phyloP scores from a whole-genome alignment of 2,329 filamentous ascomycete genomes.

The Xylogone sp. region DNA sequence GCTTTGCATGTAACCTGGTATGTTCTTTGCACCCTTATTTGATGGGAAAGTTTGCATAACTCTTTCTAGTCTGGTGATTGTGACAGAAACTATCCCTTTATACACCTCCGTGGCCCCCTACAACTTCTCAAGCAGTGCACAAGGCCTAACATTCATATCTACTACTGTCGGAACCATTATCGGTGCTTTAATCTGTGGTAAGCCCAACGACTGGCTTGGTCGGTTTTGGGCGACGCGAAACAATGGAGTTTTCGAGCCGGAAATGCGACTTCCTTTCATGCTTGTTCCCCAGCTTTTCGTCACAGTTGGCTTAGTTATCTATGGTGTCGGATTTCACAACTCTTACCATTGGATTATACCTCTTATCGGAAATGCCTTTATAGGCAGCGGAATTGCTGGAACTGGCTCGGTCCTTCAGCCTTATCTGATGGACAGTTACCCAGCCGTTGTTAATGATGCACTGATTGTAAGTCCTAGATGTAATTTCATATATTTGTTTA shows the following conservation, averaged over 20 bases:
- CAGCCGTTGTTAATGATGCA: background rate
- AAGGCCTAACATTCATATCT: background rate
- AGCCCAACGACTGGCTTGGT: background rate
- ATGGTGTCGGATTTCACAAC: background rate
- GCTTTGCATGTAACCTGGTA: no score
- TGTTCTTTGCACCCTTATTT: no score
- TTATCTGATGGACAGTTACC: constrained; percentile 32
- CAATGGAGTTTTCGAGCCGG: constrained; percentile 40
- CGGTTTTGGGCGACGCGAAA: constrained; percentile 31
- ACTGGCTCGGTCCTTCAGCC: constrained; percentile 39
- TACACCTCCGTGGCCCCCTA: no score
- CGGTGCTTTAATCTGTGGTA: background rate
- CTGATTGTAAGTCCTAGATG: background rate
- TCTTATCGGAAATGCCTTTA: background rate
- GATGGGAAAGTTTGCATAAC: no score
- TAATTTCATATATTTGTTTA: background rate
- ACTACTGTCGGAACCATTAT: background rate
- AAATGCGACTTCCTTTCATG: constrained; percentile 37
- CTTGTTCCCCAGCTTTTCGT: constrained; percentile 38
- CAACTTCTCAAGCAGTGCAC: background rate
- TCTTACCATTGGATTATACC: background rate
- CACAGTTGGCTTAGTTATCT: constrained; percentile 35
- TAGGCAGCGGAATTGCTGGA: constrained; percentile 35
- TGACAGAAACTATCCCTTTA: no score
- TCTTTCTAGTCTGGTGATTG: no score